Evolutionary conservation across 768 basidiomycete species (phyloP).

Genomic region (Chalciporus sphaerocephalus): DNA sequence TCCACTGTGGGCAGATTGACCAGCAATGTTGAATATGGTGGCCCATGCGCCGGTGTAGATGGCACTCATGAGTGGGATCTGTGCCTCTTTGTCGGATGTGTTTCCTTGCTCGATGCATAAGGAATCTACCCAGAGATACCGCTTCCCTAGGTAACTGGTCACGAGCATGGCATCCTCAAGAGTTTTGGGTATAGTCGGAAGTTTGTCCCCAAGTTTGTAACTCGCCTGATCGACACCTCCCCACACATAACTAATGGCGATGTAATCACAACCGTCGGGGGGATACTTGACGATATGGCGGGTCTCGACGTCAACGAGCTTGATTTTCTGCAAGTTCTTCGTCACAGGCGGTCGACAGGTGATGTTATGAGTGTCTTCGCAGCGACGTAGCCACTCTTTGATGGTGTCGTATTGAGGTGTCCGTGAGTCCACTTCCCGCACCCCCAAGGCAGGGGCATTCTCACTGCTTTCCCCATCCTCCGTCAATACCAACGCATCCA

Average conservation of each 20-base stretch:
- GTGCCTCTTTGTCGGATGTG: neutral
- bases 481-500: neutral
- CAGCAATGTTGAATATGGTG: neutral
- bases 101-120: constrained; percentile 5
- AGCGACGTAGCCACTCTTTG: neutral
- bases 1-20: neutral
- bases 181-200: neutral
- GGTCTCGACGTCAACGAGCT: neutral
- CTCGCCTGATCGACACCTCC: neutral
- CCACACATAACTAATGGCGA: constrained; percentile 7
- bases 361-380: neutral
- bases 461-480: neutral
- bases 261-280: neutral
- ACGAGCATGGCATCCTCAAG: constrained; percentile 4
- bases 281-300: neutral
- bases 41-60: constrained; percentile 3
- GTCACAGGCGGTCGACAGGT: neutral
- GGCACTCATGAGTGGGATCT: constrained; percentile 1
- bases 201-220: neutral
- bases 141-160: constrained; percentile 1
- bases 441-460: neutral
- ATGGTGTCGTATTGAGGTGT: neutral
- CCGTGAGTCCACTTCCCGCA: neutral
- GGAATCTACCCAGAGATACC: constrained; percentile 6
- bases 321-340: neutral